A percentile compares a stretch with the other conserved stretches of the same genome.
Evolutionary conservation across 176 grass and related monocot genomes (phyloP).

Genomic region (Hyparrhenia diplandra): DNA sequence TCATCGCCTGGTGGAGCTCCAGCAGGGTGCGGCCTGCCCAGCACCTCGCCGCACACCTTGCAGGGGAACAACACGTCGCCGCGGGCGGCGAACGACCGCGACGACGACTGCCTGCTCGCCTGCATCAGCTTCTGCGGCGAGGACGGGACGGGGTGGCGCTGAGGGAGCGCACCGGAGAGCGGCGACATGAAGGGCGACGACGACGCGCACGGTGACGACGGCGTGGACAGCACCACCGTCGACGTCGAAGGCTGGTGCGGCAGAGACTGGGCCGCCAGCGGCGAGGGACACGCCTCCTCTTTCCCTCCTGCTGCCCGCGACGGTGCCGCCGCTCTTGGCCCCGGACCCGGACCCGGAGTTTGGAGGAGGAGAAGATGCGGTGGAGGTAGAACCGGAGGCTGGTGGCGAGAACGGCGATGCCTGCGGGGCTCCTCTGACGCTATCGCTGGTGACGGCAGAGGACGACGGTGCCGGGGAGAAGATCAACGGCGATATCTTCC

Average conservation of each 20-base stretch:
- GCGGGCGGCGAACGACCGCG: conserved; percentile 41
- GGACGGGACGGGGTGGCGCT: conserved; percentile 7
- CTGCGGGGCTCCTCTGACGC: neutral
- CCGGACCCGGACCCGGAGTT: neutral
- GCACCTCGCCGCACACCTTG: conserved; percentile 72
- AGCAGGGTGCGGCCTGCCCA: conserved; percentile 64
- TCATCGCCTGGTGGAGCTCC: conserved; percentile 71
- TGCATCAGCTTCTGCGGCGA: conserved; percentile 15
- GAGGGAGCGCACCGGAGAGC: conserved; percentile 24
- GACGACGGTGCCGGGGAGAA: conserved; percentile 28
- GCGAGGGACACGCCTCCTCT: conserved; percentile 12
- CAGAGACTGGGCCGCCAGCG: conserved; percentile 6
- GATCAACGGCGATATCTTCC: conserved; percentile 61
- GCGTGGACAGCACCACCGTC: conserved; percentile 31
- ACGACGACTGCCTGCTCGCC: conserved; percentile 35
- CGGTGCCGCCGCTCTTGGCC: neutral
- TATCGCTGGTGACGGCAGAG: neutral
- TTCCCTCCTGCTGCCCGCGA: neutral
- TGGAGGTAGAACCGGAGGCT: conserved; percentile 38
- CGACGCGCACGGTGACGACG: conserved; percentile 39
- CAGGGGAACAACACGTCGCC: conserved; percentile 65
- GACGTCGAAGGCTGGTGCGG: conserved; percentile 16
- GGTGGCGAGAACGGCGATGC: conserved; percentile 35
- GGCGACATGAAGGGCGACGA: conserved; percentile 31
- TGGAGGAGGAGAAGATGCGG: conserved; percentile 48